These are phyloP conservation scores for Hemerocallis citrina DNA, from an alignment of 106 monocot species.

Conservation along the genomic window DNA sequence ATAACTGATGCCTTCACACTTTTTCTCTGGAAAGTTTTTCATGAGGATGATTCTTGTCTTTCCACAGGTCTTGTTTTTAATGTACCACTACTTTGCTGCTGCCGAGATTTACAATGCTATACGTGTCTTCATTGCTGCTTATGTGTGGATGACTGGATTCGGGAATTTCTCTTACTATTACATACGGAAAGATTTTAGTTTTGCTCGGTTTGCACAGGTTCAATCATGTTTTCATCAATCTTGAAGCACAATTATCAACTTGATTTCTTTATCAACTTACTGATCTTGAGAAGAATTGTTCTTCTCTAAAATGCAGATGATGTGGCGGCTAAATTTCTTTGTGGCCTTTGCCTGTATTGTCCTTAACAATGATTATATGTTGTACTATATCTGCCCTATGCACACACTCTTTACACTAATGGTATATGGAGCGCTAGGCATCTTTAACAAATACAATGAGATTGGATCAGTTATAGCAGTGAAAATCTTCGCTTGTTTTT, in stretches of 20 bases:
- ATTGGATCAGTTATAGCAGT: conserved; percentile 65
- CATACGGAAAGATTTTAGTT: conserved; percentile 84
- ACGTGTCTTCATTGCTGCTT: conserved; percentile 87
- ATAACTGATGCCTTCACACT: neutral
- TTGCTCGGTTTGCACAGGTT: conserved; percentile 89
- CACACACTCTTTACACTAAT: conserved; percentile 95
- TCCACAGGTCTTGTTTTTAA: conserved; percentile 77
- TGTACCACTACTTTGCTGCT: conserved; percentile 98
- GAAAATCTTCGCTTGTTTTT: conserved; percentile 67
- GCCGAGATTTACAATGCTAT: conserved; percentile 98
- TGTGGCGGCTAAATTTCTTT: conserved; percentile 95
- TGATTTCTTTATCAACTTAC: neutral
- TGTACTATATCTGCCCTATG: conserved; percentile 98
- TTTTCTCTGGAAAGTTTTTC: neutral
- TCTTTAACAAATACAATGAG: conserved; percentile 91
- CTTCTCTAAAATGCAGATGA: conserved; percentile 62
- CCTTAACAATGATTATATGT: conserved; percentile 90
- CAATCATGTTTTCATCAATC: conserved; percentile 1
- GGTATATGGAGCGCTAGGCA: conserved; percentile 89
- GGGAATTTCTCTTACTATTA: conserved; percentile 97
- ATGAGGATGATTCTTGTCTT: neutral
- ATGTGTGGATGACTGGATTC: conserved; percentile 98
- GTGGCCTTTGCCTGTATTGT: conserved; percentile 87
- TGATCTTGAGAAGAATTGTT: neutral
- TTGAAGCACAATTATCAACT: neutral